Evolutionary conservation across 192 early-diverging fungal genomes (phyloP).

Genomic region (Anaeromyces robustus): DNA sequence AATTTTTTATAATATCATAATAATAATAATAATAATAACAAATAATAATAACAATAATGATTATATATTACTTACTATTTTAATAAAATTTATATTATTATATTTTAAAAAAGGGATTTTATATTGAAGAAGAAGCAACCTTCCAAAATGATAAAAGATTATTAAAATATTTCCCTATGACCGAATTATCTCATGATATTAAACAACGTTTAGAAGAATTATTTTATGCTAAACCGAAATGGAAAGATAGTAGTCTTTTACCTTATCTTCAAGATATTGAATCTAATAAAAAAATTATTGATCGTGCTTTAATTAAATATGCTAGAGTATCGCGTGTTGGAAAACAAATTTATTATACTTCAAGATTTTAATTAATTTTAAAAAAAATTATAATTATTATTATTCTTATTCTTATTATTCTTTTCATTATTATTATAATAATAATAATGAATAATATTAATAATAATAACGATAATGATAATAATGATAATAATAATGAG

Average conservation of each 20-base stretch:
- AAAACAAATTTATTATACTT: neutral
- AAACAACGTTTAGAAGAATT: neutral
- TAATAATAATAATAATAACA: too few species aligned
- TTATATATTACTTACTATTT: neutral
- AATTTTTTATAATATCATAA: too few species aligned
- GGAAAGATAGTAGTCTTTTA: neutral
- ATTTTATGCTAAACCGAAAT: neutral
- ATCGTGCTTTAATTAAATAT: neutral
- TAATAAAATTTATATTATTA: too few species aligned
- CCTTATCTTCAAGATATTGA: neutral
- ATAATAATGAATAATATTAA: too few species aligned
- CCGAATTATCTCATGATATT: neutral
- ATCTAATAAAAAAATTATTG: neutral
- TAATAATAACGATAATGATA: too few species aligned
- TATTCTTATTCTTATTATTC: too few species aligned
- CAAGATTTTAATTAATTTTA: neutral
- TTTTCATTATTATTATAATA: too few species aligned
- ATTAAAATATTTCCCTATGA: neutral
- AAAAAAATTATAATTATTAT: too few species aligned
- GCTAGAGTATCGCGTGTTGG: neutral
- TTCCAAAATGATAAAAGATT: neutral
- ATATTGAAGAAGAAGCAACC: neutral
- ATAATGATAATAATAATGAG: too few species aligned
- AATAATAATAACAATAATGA: too few species aligned
- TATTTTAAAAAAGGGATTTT: neutral